Conservation (phyloP, 495 filamentous ascomycete species). For the Penicillium riverlandense region DNA sequence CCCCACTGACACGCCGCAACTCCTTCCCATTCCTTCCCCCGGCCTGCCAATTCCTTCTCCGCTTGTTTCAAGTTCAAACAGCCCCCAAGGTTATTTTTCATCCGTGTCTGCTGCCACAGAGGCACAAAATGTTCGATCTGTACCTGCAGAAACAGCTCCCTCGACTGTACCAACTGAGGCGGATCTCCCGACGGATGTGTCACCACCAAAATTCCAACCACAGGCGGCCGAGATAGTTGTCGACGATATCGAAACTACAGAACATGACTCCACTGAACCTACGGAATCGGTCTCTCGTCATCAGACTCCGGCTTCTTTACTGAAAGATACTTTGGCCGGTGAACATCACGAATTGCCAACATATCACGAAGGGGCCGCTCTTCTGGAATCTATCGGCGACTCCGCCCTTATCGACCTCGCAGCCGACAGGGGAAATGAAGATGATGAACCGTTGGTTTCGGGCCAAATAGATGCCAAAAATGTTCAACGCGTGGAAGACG, state of each 20-base stretch:
- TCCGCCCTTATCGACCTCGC: neutral
- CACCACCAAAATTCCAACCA: no score
- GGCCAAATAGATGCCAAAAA: neutral
- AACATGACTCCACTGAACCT: no score
- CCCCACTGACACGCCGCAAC: slow-evolving; percentile 36
- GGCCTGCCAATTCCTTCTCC: slow-evolving; percentile 41
- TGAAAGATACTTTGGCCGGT: no score
- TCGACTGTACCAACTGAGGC: neutral
- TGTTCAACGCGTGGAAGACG: neutral
- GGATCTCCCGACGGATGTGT: no score
- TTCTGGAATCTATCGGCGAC: neutral
- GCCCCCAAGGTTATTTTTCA: slow-evolving; percentile 25
- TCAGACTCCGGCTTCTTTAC: no score
- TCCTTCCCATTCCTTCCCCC: slow-evolving; percentile 39
- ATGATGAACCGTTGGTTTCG: neutral
- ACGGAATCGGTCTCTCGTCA: no score
- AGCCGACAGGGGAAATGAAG: neutral
- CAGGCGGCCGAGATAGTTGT: no score
- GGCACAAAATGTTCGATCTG: slow-evolving; percentile 3
- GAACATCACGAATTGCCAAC: neutral
- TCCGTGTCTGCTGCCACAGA: slow-evolving; percentile 7
- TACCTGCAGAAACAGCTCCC: neutral
- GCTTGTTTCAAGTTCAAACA: slow-evolving; percentile 22
- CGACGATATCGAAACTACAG: no score
- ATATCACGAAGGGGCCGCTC: neutral